Conservation (phyloP, 2,329 filamentous ascomycete species). For the Aspergillus unguis region DNA sequence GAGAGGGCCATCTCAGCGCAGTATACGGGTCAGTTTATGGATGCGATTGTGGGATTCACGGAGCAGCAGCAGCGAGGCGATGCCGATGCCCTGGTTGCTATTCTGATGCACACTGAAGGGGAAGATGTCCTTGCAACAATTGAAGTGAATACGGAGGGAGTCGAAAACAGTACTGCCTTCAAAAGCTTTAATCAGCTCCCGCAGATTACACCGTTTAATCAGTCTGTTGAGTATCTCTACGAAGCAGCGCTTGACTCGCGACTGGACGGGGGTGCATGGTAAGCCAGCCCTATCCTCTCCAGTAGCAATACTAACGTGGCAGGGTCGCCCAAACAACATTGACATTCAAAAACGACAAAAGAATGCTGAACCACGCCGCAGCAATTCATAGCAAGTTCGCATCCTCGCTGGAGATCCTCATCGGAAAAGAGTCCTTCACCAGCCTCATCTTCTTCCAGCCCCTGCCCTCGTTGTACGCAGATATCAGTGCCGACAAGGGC, state of each 20-base stretch:
- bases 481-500: background rate
- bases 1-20: background rate
- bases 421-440: background rate
- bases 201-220: background rate
- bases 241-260: background rate
- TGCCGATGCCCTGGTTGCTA: background rate
- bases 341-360: background rate
- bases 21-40: slow-evolving; percentile 1
- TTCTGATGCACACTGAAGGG: background rate
- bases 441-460: background rate
- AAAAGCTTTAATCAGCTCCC: background rate
- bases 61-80: background rate
- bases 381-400: background rate
- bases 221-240: background rate
- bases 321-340: background rate
- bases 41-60: background rate
- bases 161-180: background rate
- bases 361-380: background rate
- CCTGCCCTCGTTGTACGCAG: background rate
- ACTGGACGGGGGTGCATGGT: background rate
- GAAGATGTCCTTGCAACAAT: background rate
- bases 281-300: background rate
- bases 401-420: background rate
- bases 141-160: background rate
- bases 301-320: background rate